A percentile compares a stretch with the other conserved stretches of the same genome.
Evolutionary conservation across 2,329 filamentous ascomycete genomes (phyloP).

Genomic region (Trichoderma citrinoviride): DNA sequence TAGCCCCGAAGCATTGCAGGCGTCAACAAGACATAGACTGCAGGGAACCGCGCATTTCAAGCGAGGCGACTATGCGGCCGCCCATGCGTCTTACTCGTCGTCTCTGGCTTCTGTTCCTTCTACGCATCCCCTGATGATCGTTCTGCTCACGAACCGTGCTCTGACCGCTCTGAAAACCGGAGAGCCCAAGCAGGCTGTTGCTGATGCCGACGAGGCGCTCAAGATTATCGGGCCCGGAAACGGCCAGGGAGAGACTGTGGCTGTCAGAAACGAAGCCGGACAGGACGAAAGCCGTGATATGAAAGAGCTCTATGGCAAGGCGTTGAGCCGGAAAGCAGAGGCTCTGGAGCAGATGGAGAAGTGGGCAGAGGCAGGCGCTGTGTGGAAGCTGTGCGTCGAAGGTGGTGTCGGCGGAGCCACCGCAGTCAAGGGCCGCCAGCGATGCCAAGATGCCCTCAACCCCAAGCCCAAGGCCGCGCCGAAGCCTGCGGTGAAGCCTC

Average conservation of each 20-base stretch:
- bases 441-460: conserved; percentile 83
- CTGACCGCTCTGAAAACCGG: conserved; percentile 89
- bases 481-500: conserved; percentile 46
- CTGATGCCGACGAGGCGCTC: conserved; percentile 79
- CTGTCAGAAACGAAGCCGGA: conserved; percentile 58
- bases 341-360: conserved; percentile 93
- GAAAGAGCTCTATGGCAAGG: conserved; percentile 91
- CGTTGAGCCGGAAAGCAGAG: conserved; percentile 90
- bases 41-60: conserved; percentile 89
- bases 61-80: conserved; percentile 84
- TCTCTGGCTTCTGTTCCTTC: conserved; percentile 73
- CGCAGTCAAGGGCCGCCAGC: conserved; percentile 79
- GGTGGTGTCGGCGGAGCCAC: conserved; percentile 80
- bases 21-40: conserved; percentile 73
- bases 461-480: conserved; percentile 58
- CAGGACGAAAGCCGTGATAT: conserved; percentile 72
- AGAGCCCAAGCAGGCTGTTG: conserved; percentile 81
- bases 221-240: conserved; percentile 73
- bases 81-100: conserved; percentile 76
- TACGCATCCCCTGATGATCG: conserved; percentile 77
- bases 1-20: conserved; percentile 65
- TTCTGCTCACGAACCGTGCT: conserved; percentile 89
- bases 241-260: conserved; percentile 77
- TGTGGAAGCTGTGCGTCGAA: conserved; percentile 83
- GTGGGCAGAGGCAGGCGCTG: conserved; percentile 77